Conservation (phyloP, 164 flowering plant species). For the Macadamia tetraphylla region DNA sequence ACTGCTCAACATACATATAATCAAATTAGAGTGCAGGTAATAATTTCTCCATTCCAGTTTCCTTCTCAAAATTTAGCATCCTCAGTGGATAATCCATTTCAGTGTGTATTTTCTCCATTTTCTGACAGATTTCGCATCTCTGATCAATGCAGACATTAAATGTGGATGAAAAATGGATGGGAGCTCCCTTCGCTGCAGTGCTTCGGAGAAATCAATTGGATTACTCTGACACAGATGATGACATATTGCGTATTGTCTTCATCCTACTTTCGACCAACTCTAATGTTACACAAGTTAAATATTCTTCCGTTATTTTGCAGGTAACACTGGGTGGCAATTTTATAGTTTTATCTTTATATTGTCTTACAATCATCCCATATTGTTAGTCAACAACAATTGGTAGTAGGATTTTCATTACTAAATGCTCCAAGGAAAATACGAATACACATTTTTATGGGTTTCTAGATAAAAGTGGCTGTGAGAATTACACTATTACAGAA, state of each 20-base stretch:
- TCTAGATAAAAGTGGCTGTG: no score
- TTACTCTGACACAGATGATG: slow-evolving; percentile 35
- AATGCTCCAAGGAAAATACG: background rate
- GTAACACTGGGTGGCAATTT: slow-evolving; percentile 27
- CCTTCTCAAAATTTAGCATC: background rate
- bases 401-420: background rate
- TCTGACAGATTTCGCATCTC: slow-evolving; percentile 7
- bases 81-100: background rate
- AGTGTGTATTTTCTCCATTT: background rate
- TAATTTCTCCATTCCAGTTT: slow-evolving; percentile 5
- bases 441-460: no score
- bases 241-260: slow-evolving; percentile 38
- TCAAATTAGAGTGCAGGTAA: slow-evolving; percentile 65
- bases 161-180: slow-evolving; percentile 83
- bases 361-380: background rate
- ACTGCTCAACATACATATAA: slow-evolving; percentile 45
- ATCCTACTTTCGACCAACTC: slow-evolving; percentile 52
- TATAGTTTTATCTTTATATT: background rate
- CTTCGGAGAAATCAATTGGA: slow-evolving; percentile 60
- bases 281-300: slow-evolving; percentile 59
- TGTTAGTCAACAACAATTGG: background rate
- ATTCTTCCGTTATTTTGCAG: slow-evolving; percentile 73
- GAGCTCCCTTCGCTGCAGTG: slow-evolving; percentile 91
- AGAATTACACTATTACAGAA: no score
- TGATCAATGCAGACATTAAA: slow-evolving; percentile 49